Evolutionary conservation across 208 protist genomes (phyloP).

Genomic region (Tritrichomonas foetus): DNA sequence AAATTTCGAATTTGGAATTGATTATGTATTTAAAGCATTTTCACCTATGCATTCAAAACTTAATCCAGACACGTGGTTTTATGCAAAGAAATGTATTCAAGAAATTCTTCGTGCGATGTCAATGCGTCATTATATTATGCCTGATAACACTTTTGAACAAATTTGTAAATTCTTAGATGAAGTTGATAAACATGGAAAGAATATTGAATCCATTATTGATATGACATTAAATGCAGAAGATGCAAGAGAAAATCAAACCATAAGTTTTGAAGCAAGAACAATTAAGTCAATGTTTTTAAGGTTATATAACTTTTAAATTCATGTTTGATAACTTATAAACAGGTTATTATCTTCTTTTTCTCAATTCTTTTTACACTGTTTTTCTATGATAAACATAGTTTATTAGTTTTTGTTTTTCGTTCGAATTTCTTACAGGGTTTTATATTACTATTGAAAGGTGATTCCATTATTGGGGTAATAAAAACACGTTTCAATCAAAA

Average conservation of each 20-base stretch:
- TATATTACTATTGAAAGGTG: too few relatives aligned
- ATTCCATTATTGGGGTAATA: too few relatives aligned
- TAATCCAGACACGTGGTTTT: conserved; percentile 57
- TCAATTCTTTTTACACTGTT: too few relatives aligned
- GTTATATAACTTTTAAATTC: background rate
- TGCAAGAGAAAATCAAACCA: background rate
- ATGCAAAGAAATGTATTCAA: conserved; percentile 75
- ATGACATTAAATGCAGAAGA: background rate
- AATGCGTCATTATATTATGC: conserved; percentile 88
- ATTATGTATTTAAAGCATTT: conserved; percentile 53
- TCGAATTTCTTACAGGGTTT: too few relatives aligned
- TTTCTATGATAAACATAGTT: too few relatives aligned
- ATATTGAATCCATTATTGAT: conserved; percentile 26
- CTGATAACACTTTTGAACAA: conserved; percentile 78
- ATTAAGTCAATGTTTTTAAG: background rate
- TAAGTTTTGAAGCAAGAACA: background rate
- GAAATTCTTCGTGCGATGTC: conserved; percentile 79
- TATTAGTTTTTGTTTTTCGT: too few relatives aligned
- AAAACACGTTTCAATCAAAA: too few relatives aligned
- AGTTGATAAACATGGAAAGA: conserved; percentile 75
- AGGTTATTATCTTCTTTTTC: too few relatives aligned
- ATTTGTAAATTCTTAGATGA: conserved; percentile 83
- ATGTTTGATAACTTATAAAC: too few relatives aligned
- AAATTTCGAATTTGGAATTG: conserved; percentile 57
- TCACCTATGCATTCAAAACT: conserved; percentile 50